Evolutionary conservation across 352 stramenopile genomes (phyloP), one percentile per base, ranked within the genome.

Genomic region (Pythium folliculosum): DNA sequence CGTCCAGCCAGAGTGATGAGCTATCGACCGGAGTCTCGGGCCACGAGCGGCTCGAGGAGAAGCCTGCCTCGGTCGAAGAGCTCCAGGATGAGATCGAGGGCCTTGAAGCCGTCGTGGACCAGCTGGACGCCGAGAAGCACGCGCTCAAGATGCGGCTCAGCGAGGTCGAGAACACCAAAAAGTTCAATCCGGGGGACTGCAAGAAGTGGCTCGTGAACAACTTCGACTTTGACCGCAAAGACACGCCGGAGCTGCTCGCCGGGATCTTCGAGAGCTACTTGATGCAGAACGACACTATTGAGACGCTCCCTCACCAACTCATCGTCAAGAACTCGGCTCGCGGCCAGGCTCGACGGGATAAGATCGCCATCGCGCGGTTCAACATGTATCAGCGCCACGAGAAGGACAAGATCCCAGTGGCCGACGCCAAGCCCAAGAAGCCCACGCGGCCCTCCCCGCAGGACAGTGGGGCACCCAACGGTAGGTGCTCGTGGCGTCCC

Each of bases 191-290:
- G 25, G 65, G 45, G 0, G 70, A 87, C 54, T 87, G 78, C 70
- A 77, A 80, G 54, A 80, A 80, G 50, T 87, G 78, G 78, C 70
- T 87, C 40, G 62, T 66, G 16, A 62, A 49, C 59, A 87, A 87
- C 66, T 87, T 72, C 67, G 78, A 84, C 35, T 87, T 87, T 53
- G 79, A 87, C 56, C 77, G 79, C 47, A 81, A 81, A 47, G 78
- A 87, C 69, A 76, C 75, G 5, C 69, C 78, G 19, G 76, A 76
- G 58, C 73, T 82, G 49, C 60, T 87, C 22, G 74, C 72, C 5
- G 67, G 67, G 17, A 82, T 87, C 58, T 80, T 87, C 50, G 78
- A 87, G 54, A 76, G 78, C 66, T 87, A 87, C 44, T 48, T 87
- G 22, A 32, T 82, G 62, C 76, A 84, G 60, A 83, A 78, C 71